Base-by-base conservation (phyloP, 1,284 basidiomycete genomes). In the Rhizoctonia solani region DNA sequence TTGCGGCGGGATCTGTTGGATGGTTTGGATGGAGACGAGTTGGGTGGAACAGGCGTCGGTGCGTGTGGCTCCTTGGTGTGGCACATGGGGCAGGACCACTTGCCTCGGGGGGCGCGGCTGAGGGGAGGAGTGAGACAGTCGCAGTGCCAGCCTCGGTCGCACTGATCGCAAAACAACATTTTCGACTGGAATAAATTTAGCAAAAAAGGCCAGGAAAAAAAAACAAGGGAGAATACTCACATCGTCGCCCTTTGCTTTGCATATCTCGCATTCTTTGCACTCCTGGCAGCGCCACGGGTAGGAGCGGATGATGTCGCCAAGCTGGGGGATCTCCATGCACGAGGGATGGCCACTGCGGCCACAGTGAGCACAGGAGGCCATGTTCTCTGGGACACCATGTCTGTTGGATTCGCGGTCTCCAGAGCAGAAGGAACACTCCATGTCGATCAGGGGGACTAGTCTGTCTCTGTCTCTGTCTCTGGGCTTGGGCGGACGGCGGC, bases 101-200 rank as follows among this genome's bases (percentile, higher is more conserved):
- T 81, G 71, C 91, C 93, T 46, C 85, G 83, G 0, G 93, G 93
- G 19, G 86, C 81, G 70, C 85, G 81, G 63, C 82, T 80, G 16
- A 94, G 79, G 1, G 89, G 86, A 41, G 94, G 93, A 19, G 82
- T 75, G 54, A 98, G 81, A 77, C 95, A 98, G 73, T 90, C 86
- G 79, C 89, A 87, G 76, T 99, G 96, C 92, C 92, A 98, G 39
- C 93, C 94, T 81, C 94, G 83, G 80, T 99, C 96, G 76, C 96
- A 99, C 56, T 82, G 85, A 80, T 98, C 96, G 77, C 96, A 99
- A 73, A 98, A 92, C 70, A 98, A 78, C 73, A 98, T 88, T 67
- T 86, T 83, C 66, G 83, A 87, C 93, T 96, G 76, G 46, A 58
- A 61, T 67, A 54, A 68, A 68, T 68, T 27, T 73, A 70, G 56